Evolutionary conservation across 768 basidiomycete genomes (phyloP).

Genomic region (Suillus brevipes): DNA sequence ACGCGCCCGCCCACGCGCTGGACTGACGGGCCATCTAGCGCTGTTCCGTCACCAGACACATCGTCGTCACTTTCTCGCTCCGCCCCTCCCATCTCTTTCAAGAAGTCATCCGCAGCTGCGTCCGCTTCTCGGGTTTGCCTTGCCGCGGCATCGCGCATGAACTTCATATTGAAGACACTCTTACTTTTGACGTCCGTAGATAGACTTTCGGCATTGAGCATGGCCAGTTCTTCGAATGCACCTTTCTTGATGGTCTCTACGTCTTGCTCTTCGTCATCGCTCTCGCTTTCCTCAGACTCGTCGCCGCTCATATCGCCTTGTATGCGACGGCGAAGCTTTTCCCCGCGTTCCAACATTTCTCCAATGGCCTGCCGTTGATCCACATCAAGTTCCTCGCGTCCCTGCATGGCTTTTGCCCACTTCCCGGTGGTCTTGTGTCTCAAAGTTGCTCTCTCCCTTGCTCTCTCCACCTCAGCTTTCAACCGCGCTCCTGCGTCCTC

Average conservation of each 20-base stretch:
- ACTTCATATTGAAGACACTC: slow-evolving; percentile 93
- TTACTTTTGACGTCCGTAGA: slow-evolving; percentile 43
- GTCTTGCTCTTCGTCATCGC: slow-evolving; percentile 37
- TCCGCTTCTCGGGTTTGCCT: slow-evolving; percentile 58
- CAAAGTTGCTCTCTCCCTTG: slow-evolving; percentile 87
- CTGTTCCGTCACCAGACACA: slow-evolving; percentile 29
- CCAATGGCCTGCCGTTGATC: slow-evolving; percentile 69
- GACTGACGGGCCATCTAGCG: slow-evolving; percentile 37
- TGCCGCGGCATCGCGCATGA: slow-evolving; percentile 92
- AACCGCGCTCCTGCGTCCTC: slow-evolving; percentile 52
- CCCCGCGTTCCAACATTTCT: slow-evolving; percentile 84
- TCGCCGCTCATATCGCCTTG: slow-evolving; percentile 63
- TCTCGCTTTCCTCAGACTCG: slow-evolving; percentile 47
- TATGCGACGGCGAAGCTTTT: slow-evolving; percentile 77
- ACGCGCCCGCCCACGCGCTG: slow-evolving; percentile 70
- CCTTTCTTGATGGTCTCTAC: slow-evolving; percentile 53
- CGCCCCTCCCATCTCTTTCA: slow-evolving; percentile 60
- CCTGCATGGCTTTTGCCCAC: slow-evolving; percentile 79
- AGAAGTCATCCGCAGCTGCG: slow-evolving; percentile 69
- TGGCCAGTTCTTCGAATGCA: slow-evolving; percentile 78
- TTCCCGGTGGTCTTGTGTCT: slow-evolving; percentile 86
- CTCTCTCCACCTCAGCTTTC: slow-evolving; percentile 76
- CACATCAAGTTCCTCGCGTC: slow-evolving; percentile 64
- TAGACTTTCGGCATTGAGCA: slow-evolving; percentile 41
- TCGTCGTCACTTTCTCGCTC: slow-evolving; percentile 33